phyloP scores from a whole-genome alignment of 768 basidiomycete species.

The Podaxis pistillaris region DNA sequence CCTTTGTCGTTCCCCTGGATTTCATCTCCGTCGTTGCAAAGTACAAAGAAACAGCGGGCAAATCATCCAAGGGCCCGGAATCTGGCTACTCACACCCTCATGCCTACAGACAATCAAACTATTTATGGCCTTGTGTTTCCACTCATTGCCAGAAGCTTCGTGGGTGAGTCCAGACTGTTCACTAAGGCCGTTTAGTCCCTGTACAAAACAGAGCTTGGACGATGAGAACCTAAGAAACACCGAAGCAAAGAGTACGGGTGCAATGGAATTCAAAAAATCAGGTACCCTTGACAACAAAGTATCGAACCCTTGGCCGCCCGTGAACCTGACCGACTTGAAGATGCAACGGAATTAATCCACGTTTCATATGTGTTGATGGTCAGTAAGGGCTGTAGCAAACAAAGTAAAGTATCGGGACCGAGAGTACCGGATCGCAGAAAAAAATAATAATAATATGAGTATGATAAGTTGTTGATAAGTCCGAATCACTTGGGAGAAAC shows the following conservation, averaged over 20 bases:
- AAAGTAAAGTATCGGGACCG: not conserved
- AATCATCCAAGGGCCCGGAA: not conserved
- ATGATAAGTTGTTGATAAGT: not conserved
- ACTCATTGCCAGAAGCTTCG: not conserved
- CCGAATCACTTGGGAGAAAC: not conserved
- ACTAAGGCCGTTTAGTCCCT: too few species aligned
- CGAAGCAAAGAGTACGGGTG: not conserved
- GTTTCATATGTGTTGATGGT: not conserved
- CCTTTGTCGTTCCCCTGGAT: not conserved
- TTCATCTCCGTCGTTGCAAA: not conserved
- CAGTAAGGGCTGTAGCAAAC: not conserved
- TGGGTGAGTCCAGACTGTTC: not conserved
- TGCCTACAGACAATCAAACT: not conserved
- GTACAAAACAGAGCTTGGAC: too few species aligned
- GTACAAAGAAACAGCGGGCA: not conserved
- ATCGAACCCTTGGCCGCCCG: not conserved
- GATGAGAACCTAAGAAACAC: too few species aligned
- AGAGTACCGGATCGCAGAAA: not conserved
- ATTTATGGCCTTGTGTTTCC: not conserved
- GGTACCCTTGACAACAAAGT: not conserved
- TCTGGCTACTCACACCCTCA: not conserved
- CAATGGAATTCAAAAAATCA: not conserved
- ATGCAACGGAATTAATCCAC: not conserved
- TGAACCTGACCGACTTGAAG: not conserved
- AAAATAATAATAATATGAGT: not conserved